A percentile compares a stretch with the other conserved stretches of the same genome.
These are phyloP conservation scores for Nicotiana otophora DNA, from an alignment of 257 asterid species.

Conservation along the genomic window DNA sequence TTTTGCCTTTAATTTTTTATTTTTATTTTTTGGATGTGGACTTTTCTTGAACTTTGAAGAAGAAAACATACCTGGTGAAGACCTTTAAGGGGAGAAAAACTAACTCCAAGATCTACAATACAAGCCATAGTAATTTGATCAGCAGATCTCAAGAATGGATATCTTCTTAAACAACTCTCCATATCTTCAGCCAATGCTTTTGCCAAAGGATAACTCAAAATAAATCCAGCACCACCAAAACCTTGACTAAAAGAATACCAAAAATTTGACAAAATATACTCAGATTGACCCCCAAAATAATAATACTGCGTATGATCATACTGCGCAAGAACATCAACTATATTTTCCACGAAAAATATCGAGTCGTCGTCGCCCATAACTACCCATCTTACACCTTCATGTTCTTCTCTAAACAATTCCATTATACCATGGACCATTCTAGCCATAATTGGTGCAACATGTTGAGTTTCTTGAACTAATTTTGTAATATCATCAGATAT, in stretches of 20 bases:
- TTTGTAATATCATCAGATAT: slow-evolving; percentile 32
- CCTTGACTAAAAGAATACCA: slow-evolving; percentile 57
- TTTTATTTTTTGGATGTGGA: not conserved
- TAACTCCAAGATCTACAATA: slow-evolving; percentile 55
- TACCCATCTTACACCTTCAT: slow-evolving; percentile 41
- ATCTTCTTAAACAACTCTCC: slow-evolving; percentile 44
- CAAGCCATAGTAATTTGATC: slow-evolving; percentile 51
- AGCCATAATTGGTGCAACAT: slow-evolving; percentile 37
- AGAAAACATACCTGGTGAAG: slow-evolving; percentile 47
- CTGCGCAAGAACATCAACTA: slow-evolving; percentile 37
- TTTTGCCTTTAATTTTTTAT: not conserved
- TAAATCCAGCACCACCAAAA: slow-evolving; percentile 63
- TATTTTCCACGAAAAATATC: slow-evolving; percentile 44
- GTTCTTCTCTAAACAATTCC: slow-evolving; percentile 39
- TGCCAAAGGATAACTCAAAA: slow-evolving; percentile 49
- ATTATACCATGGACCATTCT: slow-evolving; percentile 50
- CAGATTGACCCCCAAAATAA: slow-evolving; percentile 58
- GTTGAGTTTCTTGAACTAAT: slow-evolving; percentile 23
- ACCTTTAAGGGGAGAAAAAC: slow-evolving; percentile 49
- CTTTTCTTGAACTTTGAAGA: not conserved
- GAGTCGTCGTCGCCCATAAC: slow-evolving; percentile 71
- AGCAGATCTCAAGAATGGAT: slow-evolving; percentile 33
- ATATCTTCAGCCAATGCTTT: slow-evolving; percentile 40
- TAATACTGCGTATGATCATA: slow-evolving; percentile 45
- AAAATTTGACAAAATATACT: slow-evolving; percentile 39